Conservation (phyloP, 2,329 filamentous ascomycete genomes). For the Penicillium olsonii region DNA sequence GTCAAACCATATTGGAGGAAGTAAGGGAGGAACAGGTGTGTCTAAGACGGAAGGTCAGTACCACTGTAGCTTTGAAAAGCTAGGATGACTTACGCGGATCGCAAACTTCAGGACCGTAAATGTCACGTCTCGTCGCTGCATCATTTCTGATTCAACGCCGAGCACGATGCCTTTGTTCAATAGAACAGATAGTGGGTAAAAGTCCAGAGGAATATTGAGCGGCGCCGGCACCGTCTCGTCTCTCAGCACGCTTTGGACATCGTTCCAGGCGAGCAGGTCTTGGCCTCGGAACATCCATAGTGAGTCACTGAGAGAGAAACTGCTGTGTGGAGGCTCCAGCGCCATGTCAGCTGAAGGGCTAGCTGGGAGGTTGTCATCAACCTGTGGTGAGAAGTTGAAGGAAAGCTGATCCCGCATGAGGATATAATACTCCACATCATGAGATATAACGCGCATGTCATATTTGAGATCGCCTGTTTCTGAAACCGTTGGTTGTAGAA, state of each 20-base stretch:
- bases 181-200: conserved; percentile 86
- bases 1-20: conserved; percentile 77
- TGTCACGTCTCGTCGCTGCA: conserved; percentile 87
- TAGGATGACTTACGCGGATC: conserved; percentile 66
- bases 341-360: conserved; percentile 52
- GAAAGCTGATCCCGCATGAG: conserved; percentile 81
- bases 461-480: conserved; percentile 88
- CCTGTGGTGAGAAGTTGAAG: conserved; percentile 49
- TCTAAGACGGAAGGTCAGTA: conserved; percentile 53
- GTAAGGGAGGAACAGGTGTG: conserved; percentile 89
- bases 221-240: conserved; percentile 73
- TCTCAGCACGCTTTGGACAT: conserved; percentile 79
- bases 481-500: conserved; percentile 83
- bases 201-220: conserved; percentile 82
- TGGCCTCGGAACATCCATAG: conserved; percentile 92
- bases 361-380: conserved; percentile 51
- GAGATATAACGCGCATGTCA: conserved; percentile 94
- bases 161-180: conserved; percentile 88
- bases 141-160: conserved; percentile 86
- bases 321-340: conserved; percentile 47
- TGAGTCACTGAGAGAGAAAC: conserved; percentile 73
- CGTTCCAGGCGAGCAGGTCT: conserved; percentile 83
- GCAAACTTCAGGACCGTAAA: conserved; percentile 89
- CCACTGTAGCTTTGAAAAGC: conserved; percentile 5
- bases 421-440: conserved; percentile 93